Base-by-base conservation (phyloP, 2,329 filamentous ascomycete genomes). In the Cladosporium sp. region DNA sequence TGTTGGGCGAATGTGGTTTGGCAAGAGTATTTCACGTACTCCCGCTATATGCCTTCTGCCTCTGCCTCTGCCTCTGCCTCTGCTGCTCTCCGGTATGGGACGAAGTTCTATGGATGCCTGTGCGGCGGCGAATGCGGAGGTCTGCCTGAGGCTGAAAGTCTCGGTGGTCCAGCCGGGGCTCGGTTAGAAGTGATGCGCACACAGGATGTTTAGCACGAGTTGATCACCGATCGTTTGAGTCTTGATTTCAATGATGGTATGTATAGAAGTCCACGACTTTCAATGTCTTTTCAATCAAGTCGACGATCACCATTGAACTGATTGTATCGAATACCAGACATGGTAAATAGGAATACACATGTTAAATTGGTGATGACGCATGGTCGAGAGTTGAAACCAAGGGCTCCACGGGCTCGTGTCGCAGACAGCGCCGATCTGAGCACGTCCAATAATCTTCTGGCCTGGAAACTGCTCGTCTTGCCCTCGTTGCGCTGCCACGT, bases 1-100 rank as follows among this genome's bases (percentile, higher is more conserved):
- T 89, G 64, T 57, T 54, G 55, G 43, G 30, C 30, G 46, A 16
- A 41, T 25, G n/a, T 27, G 43, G 33, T 35, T 20, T 35, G 38
- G 13, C 20, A 18, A 16, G 1, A 20, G 33, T 49, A 15, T 38
- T 47, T 15, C 16, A 27, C 16, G 5, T 5, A 9, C 22, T 27
- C 22, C 22, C 9, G 22, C 22, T 27, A 27, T 27, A 38, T 15
- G 35, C 7, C n/a, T n/a, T n/a, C n/a, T n/a, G n/a, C n/a, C n/a
- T n/a, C n/a, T n/a, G n/a, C n/a, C n/a, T n/a, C n/a, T n/a, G n/a
- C n/a, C n/a, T n/a, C n/a, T 20, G 38, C 2, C 38, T 15, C 22
- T 40, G 22, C 39, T 42, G 36, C 36, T 19, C 36, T 47, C 43
- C 19, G 22, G 27, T 47, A 30, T 38, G 13, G 25, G 25, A 32